A percentile compares a stretch with the other conserved stretches of the same genome.
Conservation (phyloP, 805 yeast genomes). For the Ogataea corticis region DNA sequence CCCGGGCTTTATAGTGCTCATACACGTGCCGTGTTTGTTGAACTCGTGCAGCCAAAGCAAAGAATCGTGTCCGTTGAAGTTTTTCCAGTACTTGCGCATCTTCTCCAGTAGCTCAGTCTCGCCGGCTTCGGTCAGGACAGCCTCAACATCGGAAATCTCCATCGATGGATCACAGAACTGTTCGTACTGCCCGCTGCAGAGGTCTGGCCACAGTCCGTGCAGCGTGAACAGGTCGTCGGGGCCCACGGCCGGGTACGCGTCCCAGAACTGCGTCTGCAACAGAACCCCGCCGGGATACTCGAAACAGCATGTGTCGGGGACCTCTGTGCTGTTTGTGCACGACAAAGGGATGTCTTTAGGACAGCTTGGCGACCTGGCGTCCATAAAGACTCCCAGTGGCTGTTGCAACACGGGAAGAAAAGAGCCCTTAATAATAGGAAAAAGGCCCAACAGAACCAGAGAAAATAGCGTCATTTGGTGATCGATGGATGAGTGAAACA, state of each 20-base stretch:
- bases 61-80: slow-evolving; percentile 66
- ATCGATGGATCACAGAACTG: slow-evolving; percentile 72
- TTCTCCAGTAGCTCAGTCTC: slow-evolving; percentile 54
- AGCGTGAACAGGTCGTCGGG: slow-evolving; percentile 71
- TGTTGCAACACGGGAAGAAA: slow-evolving; percentile 1
- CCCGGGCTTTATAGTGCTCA: slow-evolving; percentile 70
- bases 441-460: background rate
- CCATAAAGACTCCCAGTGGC: background rate
- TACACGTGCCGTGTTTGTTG: slow-evolving; percentile 93
- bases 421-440: background rate
- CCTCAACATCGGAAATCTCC: slow-evolving; percentile 51
- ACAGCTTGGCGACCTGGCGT: slow-evolving; percentile 34
- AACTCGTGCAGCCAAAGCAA: slow-evolving; percentile 86
- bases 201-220: slow-evolving; percentile 90
- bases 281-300: slow-evolving; percentile 85
- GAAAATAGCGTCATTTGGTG: background rate
- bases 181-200: slow-evolving; percentile 78
- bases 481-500: no score
- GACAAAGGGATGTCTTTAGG: slow-evolving; percentile 61
- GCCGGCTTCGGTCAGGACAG: slow-evolving; percentile 44
- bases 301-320: slow-evolving; percentile 73
- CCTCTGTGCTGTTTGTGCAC: slow-evolving; percentile 56
- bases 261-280: slow-evolving; percentile 92
- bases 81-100: slow-evolving; percentile 72
- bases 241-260: slow-evolving; percentile 72